Base-by-base conservation (phyloP, 441 rosid genomes). In the Flueggea neowawraea region DNA sequence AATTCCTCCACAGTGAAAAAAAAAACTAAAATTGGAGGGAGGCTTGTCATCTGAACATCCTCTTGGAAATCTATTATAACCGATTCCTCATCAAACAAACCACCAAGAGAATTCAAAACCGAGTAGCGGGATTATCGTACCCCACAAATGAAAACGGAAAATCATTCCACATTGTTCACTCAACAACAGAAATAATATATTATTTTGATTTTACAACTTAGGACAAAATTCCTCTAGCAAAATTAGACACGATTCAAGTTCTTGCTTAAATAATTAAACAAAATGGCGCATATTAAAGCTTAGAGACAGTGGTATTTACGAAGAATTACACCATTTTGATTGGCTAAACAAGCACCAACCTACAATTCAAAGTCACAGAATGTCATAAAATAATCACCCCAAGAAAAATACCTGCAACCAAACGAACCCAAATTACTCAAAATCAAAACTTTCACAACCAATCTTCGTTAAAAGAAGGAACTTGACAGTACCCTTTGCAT, bases 281-380 rank as follows among this genome's bases (percentile, higher is more conserved):
- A 36, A 36, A 36, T 36, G 41, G 4, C 41, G 4, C 41, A 2
- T 5, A 36, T 2, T 5, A 36, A 36, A 36, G 41, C 41, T 36
- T 8, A 36, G 41, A 36, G 9, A 36, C 1, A 36, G 4, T 5
- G 6, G 41, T 0, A 36, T 36, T 70, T 67, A 94, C 98, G 96
- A 61, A 94, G 93, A 72, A 94, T 90, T 57, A 94, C 69, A 65
- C 90, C 97, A 68, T 84, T 73, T 78, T 82, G 84, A 79, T 89
- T 90, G 71, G 90, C 97, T 82, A 90, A 78, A 75, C 98, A 93
- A 9, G 98, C 97, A 36, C 98, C 97, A n/a, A 93, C 98, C 98
- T 90, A 60, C 61, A 45, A 10, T 51, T 58, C 16, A 36, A 36
- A 36, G 9, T 36, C 41, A 36, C 41, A 36, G 9, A 36, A 36